Base-by-base conservation (phyloP, 225 moss, liverwort and hornwort species). In the Takakia lepidozioides region DNA sequence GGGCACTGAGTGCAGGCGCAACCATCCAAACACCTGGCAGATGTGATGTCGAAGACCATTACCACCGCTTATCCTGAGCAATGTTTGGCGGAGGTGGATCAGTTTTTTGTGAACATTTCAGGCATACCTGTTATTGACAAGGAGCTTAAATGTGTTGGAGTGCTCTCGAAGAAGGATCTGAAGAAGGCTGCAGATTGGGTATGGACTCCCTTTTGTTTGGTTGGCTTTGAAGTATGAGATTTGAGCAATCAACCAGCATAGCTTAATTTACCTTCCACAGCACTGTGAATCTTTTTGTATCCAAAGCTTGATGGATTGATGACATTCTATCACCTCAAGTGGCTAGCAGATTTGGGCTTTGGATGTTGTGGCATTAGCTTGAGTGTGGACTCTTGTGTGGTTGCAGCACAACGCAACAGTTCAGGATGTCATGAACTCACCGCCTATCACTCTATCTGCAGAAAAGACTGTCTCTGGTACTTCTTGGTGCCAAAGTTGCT, bases 1-100 rank as follows among this genome's bases (percentile, higher is more conserved):
- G n/a, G n/a, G n/a, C n/a, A n/a, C n/a, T n/a, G n/a, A n/a, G n/a
- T 64, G 55, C 74, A 89, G 88, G 91, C 91, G 38, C 98, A 98
- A 48, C 98, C 98, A 38, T 75, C 74, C 25, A 81, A 90, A 19
- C 81, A 73, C 51, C 54, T 98, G 69, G 91, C 80, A 29, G 87
- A 98, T 49, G 65, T 98, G 25, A 98, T 98, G 98, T 98, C 98
- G 17, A 91, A 70, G 66, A 81, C 77, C 27, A 82, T 98, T 19
- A 56, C 62, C 56, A 83, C 98, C 8, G 91, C 85, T 36, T 66
- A 25, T 51, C 75, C 82, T 15, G 83, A 85, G 3, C 82, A 98
- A 65, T 20, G 48, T 13, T 68, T 98, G 28, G 70, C 80, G 48
- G 87, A 91, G 62, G 43, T 98, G 5, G 55, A 76, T 27, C 78